Base-by-base conservation (phyloP, 441 rosid species). In the Croton setiger region DNA sequence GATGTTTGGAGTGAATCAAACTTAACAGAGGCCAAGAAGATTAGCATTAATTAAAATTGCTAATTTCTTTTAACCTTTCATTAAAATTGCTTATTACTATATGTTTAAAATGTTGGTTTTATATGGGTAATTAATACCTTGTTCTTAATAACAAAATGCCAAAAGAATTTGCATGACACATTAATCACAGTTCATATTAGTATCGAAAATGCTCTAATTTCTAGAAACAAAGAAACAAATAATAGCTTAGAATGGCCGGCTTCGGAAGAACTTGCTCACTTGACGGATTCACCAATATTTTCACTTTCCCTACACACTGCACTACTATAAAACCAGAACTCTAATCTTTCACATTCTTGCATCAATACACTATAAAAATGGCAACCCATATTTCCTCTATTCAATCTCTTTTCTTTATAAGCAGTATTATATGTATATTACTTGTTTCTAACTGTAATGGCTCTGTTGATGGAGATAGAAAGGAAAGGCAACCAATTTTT, bases 201-300 rank as follows among this genome's bases (percentile, higher is more conserved):
- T 37, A 39, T 39, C 0, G 7, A 5, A 39, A 1, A 39, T n/a
- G n/a, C n/a, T n/a, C n/a, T n/a, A n/a, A n/a, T n/a, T n/a, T n/a
- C n/a, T n/a, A n/a, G n/a, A n/a, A n/a, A n/a, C n/a, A n/a, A n/a
- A n/a, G n/a, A n/a, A n/a, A n/a, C 8, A 5, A 1, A 5, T 60
- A 18, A 20, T 41, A 41, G 33, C 27, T 7, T 7, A 36, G 31
- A 48, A 0, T 17, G 56, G 51, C 68, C 59, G 44, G 59, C 68
- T 35, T 47, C 15, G 45, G 9, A 43, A 23, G 37, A 64, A 45
- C 7, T 44, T 31, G 1, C 31, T 3, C 7, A 0, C 20, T 47
- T 68, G 64, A 27, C 64, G 72, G 48, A 53, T n/a, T 33, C 33
- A 58, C 9, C 64, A 59, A 68, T 68, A 56, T 2, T 14, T 47